phyloP scores from a whole-genome alignment of 164 flowering plant genomes.

The Macadamia integrifolia region DNA sequence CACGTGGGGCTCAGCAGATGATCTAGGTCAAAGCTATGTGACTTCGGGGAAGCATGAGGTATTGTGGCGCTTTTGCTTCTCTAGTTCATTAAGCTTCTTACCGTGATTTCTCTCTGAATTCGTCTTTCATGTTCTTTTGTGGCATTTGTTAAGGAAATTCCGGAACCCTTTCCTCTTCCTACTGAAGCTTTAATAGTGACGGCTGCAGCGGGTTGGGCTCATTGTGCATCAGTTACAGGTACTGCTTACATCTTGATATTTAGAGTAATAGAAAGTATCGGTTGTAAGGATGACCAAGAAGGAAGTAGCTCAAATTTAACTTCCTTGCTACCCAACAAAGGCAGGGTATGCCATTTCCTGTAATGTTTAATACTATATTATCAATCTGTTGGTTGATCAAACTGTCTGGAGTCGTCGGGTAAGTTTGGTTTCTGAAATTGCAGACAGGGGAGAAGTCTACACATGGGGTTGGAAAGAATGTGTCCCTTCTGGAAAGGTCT shows the following conservation, averaged over 20 bases:
- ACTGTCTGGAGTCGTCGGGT: neutral
- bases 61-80: slow-evolving; percentile 3
- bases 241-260: neutral
- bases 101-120: neutral
- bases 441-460: slow-evolving; percentile 77
- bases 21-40: slow-evolving; percentile 91
- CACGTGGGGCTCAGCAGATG: slow-evolving; percentile 99
- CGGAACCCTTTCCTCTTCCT: slow-evolving; percentile 93
- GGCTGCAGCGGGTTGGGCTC: slow-evolving; percentile 99
- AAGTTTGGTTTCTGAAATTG: neutral
- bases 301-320: no score
- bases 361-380: no score
- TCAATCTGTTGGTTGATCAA: no score
- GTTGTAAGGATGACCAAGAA: no score
- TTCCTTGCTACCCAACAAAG: no score
- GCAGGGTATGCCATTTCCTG: no score
- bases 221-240: slow-evolving; percentile 90
- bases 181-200: slow-evolving; percentile 59
- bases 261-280: neutral
- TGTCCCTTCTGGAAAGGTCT: slow-evolving; percentile 83
- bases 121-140: neutral
- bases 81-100: neutral
- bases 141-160: slow-evolving; percentile 61
- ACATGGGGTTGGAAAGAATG: slow-evolving; percentile 99
- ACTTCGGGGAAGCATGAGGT: slow-evolving; percentile 99